Evolutionary conservation across 495 filamentous ascomycete species (phyloP).

Genomic region (Platismatia glauca): DNA sequence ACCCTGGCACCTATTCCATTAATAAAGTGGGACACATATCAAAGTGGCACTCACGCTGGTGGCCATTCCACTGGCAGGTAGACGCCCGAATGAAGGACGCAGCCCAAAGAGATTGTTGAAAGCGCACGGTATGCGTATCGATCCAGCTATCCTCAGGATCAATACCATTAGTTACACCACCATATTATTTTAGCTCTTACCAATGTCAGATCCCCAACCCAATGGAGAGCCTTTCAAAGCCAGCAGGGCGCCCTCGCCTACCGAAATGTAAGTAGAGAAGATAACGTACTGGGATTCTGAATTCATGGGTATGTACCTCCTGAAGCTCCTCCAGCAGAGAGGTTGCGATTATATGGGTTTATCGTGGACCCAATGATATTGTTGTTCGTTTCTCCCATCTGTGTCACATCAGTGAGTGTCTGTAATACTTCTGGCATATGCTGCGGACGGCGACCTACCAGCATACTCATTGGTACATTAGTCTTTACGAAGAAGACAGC

Average conservation of each 20-base stretch:
- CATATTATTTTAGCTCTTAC: not conserved
- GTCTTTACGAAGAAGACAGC: slow-evolving; percentile 31
- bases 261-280: not conserved
- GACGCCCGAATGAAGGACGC: not conserved
- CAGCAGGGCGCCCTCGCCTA: slow-evolving; percentile 34
- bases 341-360: slow-evolving; percentile 41
- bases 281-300: not conserved
- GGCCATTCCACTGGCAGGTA: not conserved
- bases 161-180: slow-evolving; percentile 5
- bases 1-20: not conserved
- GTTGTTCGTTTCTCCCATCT: slow-evolving; percentile 36
- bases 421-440: not conserved
- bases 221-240: slow-evolving; percentile 31
- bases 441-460: slow-evolving; percentile 1
- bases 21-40: not conserved
- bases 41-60: not conserved
- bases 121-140: slow-evolving; percentile 32
- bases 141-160: slow-evolving; percentile 30
- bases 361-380: slow-evolving; percentile 44
- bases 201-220: slow-evolving; percentile 38
- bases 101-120: not conserved
- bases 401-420: not conserved
- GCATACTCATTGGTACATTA: slow-evolving; percentile 29
- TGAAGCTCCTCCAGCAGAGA: slow-evolving; percentile 41
- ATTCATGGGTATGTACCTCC: slow-evolving; percentile 21